Evolutionary conservation across 2,329 filamentous ascomycete species (phyloP).

Genomic region (Berkeleyomyces rouxiae): DNA sequence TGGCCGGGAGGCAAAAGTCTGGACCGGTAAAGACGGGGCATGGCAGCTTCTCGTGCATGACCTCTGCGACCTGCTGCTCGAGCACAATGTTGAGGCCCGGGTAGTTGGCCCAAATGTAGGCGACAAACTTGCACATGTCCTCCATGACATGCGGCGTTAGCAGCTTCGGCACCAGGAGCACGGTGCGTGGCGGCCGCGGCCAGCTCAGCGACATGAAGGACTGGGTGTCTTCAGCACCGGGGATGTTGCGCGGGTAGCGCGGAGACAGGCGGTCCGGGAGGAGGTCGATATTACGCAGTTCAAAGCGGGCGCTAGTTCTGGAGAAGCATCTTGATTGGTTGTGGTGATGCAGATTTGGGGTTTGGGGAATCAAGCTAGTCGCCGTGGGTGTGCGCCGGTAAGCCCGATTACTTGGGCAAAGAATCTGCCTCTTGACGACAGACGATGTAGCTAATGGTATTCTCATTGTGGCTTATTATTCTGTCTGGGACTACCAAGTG

Average conservation of each 20-base stretch:
- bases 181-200: constrained; percentile 37
- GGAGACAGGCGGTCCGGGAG: constrained; percentile 43
- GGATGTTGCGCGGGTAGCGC: constrained; percentile 39
- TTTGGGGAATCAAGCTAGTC: background rate
- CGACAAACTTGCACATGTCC: constrained; percentile 40
- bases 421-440: background rate
- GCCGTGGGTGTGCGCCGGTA: background rate
- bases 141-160: constrained; percentile 35
- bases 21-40: constrained; percentile 55
- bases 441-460: background rate
- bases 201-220: constrained; percentile 39
- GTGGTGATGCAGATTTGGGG: background rate
- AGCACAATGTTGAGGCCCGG: constrained; percentile 67
- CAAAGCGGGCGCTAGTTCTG: constrained; percentile 25
- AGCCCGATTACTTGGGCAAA: background rate
- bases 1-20: constrained; percentile 45
- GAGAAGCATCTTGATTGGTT: constrained; percentile 29
- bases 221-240: constrained; percentile 21
- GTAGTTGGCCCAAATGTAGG: constrained; percentile 65
- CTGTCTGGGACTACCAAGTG: background rate
- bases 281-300: constrained; percentile 32
- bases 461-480: background rate
- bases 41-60: constrained; percentile 51
- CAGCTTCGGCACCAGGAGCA: constrained; percentile 43
- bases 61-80: constrained; percentile 56